Evolutionary conservation across 768 basidiomycete genomes (phyloP).

Genomic region (Pseudohyphozyma bogoriensis): DNA sequence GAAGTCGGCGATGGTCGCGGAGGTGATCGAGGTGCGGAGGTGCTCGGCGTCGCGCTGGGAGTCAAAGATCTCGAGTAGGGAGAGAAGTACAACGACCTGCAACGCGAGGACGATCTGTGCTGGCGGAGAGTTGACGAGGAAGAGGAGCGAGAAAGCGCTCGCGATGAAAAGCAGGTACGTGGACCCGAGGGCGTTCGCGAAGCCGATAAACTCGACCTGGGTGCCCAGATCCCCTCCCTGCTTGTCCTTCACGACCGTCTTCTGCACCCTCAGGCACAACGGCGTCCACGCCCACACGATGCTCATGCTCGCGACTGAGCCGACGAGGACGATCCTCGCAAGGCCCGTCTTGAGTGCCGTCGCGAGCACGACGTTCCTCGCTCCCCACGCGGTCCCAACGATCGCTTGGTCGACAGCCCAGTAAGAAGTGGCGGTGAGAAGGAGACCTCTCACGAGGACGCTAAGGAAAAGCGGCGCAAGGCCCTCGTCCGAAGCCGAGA

Average conservation of each 20-base stretch:
- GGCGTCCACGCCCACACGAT: conserved; percentile 63
- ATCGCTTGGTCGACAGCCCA: conserved; percentile 72
- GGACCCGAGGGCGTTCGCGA: conserved; percentile 80
- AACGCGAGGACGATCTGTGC: conserved; percentile 69
- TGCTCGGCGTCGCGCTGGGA: conserved; percentile 56
- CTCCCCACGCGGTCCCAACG: conserved; percentile 45
- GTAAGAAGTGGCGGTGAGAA: conserved; percentile 53
- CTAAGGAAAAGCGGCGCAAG: conserved; percentile 57
- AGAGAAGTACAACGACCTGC: conserved; percentile 55
- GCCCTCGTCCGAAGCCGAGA: conserved; percentile 64
- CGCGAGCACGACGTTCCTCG: conserved; percentile 22
- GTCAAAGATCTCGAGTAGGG: conserved; percentile 70
- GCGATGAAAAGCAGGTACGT: conserved; percentile 76
- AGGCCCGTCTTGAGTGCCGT: conserved; percentile 45
- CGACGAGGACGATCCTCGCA: conserved; percentile 49
- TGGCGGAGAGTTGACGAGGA: conserved; percentile 60
- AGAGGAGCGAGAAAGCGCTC: conserved; percentile 51
- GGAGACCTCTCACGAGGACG: conserved; percentile 49
- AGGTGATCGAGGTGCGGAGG: conserved; percentile 1
- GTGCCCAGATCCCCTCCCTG: conserved; percentile 37
- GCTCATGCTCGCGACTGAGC: conserved; percentile 45
- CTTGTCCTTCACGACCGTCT: conserved; percentile 31
- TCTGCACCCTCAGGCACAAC: conserved; percentile 58
- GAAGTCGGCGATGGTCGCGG: conserved; percentile 14
- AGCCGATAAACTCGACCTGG: conserved; percentile 55